phyloP scores from a whole-genome alignment of 768 basidiomycete species.

The Lactifluus subvellereus region DNA sequence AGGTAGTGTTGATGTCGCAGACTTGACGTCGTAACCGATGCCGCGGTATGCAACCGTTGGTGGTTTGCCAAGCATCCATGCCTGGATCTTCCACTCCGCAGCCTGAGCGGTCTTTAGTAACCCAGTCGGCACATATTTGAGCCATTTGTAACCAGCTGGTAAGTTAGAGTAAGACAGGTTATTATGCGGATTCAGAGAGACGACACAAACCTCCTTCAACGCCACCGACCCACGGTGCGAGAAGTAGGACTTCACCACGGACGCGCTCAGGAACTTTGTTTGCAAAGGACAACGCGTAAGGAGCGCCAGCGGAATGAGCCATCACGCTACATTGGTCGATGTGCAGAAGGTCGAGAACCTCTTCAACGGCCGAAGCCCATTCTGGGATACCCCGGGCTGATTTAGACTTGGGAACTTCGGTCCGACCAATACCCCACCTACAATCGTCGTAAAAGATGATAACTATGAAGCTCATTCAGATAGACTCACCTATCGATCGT shows the following conservation, averaged over 20 bases:
- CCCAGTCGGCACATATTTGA: constrained; percentile 92
- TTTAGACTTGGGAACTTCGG: constrained; percentile 58
- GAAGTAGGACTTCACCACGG: constrained; percentile 75
- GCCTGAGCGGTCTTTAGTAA: constrained; percentile 93
- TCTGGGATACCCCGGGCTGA: constrained; percentile 76
- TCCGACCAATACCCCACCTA: constrained; percentile 92
- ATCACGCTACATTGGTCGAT: constrained; percentile 81
- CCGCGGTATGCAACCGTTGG: constrained; percentile 80
- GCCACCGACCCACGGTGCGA: constrained; percentile 96
- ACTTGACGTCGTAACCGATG: constrained; percentile 63
- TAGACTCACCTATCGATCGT: constrained; percentile 79
- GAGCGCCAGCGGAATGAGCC: constrained; percentile 94
- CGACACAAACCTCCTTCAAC: constrained; percentile 70
- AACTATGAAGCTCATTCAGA: neutral
- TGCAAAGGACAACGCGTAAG: constrained; percentile 87
- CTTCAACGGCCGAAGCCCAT: constrained; percentile 88
- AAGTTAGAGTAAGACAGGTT: constrained; percentile 12
- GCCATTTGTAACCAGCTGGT: constrained; percentile 85
- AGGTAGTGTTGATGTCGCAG: constrained; percentile 24
- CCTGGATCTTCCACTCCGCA: constrained; percentile 95
- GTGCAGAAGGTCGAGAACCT: constrained; percentile 75
- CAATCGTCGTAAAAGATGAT: constrained; percentile 9
- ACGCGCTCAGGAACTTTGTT: constrained; percentile 70
- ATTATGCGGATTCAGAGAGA: constrained; percentile 1
- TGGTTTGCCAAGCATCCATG: constrained; percentile 96